A percentile compares a stretch with the other conserved stretches of the same genome.
Conservation (phyloP, 176 grass and related monocot species). For the Cenchrus americanus region DNA sequence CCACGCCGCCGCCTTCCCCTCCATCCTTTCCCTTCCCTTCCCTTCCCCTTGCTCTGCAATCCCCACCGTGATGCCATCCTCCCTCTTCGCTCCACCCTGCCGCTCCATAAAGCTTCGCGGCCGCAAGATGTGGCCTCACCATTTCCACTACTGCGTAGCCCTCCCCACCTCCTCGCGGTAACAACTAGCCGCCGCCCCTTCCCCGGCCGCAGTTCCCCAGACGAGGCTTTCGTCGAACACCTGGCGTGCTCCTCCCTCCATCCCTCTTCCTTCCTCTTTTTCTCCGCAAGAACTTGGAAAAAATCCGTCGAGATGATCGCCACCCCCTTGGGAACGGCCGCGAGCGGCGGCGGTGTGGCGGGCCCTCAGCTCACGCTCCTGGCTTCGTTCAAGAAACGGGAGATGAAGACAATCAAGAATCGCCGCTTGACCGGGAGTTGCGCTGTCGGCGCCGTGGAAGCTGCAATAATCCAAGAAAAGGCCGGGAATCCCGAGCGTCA, state of each 20-base stretch:
- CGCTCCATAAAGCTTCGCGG: neutral
- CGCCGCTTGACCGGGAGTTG: neutral
- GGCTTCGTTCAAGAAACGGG: neutral
- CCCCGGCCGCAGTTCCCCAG: neutral
- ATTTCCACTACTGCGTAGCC: neutral
- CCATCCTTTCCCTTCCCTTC: neutral
- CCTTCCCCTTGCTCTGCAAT: neutral
- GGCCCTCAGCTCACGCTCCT: neutral
- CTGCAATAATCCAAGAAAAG: neutral
- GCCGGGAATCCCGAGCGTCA: neutral
- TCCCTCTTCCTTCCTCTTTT: neutral
- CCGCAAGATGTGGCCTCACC: conserved; percentile 24
- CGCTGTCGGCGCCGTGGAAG: neutral
- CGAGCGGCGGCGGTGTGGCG: neutral
- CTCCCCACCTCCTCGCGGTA: neutral
- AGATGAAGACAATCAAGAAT: neutral
- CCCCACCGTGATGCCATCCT: neutral
- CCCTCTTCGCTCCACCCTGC: neutral
- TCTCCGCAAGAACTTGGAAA: neutral
- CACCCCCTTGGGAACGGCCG: neutral
- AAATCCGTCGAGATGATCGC: neutral
- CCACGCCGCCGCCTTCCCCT: neutral
- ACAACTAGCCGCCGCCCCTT: neutral
- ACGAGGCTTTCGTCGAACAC: neutral
- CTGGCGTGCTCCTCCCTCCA: neutral